Conservation (phyloP, 2,329 filamentous ascomycete species). For the Pestalotiopsis sp. region DNA sequence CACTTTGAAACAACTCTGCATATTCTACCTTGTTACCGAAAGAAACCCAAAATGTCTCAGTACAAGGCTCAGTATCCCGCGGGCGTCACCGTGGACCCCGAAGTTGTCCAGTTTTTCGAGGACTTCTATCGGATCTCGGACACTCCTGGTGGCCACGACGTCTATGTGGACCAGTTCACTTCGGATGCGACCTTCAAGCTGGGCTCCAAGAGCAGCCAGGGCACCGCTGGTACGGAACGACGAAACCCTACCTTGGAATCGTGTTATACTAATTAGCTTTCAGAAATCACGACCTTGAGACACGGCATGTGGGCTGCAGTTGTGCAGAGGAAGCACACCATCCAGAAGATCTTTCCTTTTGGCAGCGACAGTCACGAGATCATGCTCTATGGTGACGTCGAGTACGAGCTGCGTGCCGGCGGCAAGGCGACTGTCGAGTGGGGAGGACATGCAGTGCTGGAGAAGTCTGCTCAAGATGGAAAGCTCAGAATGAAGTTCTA, state of each 20-base stretch:
- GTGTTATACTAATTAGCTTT: background rate
- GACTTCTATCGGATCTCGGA: slow-evolving; percentile 7
- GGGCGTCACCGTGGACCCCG: background rate
- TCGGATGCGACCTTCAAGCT: slow-evolving; percentile 7
- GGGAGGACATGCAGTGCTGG: slow-evolving; percentile 1
- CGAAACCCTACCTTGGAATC: no score
- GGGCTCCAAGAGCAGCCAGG: slow-evolving; percentile 3
- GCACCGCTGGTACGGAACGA: background rate
- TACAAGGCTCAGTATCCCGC: background rate
- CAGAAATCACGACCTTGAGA: slow-evolving; percentile 5
- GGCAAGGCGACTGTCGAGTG: background rate
- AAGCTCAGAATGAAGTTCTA: slow-evolving; percentile 8
- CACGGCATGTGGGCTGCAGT: slow-evolving; percentile 6
- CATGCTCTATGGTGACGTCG: slow-evolving; percentile 8
- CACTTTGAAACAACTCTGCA: background rate
- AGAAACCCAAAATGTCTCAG: background rate
- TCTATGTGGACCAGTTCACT: slow-evolving; percentile 10
- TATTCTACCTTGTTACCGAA: background rate
- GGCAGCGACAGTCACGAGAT: background rate
- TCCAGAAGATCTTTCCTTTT: slow-evolving; percentile 6
- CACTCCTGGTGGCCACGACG: slow-evolving; percentile 6
- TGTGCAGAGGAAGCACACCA: slow-evolving; percentile 7
- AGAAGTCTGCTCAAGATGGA: background rate
- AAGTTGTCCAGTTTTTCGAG: slow-evolving; percentile 3
- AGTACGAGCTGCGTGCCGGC: slow-evolving; percentile 3